Evolutionary conservation across 371 early-diverging fungal genomes (phyloP).

Genomic region (Blastocladiella emersonii): DNA sequence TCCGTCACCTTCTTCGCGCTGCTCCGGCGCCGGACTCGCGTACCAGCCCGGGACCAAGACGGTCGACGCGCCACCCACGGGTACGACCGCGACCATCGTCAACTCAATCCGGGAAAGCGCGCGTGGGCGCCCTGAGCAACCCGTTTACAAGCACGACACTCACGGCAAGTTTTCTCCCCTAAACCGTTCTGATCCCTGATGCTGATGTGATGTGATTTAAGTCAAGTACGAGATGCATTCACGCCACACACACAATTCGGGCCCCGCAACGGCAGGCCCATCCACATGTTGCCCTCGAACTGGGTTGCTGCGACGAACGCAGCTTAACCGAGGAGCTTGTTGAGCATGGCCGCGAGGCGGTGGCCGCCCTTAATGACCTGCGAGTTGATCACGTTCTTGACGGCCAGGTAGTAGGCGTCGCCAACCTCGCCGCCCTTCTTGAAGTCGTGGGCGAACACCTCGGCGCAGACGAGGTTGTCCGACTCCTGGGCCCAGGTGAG

Average conservation of each 20-base stretch:
- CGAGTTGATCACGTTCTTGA: not conserved
- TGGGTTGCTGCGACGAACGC: too few species aligned
- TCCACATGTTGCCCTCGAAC: too few species aligned
- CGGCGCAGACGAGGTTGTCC: not conserved
- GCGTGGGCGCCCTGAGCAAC: too few species aligned
- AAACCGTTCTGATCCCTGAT: too few species aligned
- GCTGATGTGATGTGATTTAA: too few species aligned
- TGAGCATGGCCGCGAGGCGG: not conserved
- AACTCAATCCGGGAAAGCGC: too few species aligned
- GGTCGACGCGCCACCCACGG: not conserved
- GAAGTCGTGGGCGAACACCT: slow-evolving; percentile 7
- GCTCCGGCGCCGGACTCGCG: not conserved
- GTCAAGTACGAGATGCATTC: too few species aligned
- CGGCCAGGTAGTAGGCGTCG: not conserved
- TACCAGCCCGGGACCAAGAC: not conserved
- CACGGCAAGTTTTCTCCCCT: too few species aligned
- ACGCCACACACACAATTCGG: too few species aligned
- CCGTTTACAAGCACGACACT: too few species aligned
- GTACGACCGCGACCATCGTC: too few species aligned
- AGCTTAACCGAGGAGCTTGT: not conserved
- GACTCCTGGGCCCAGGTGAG: not conserved
- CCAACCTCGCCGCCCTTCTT: not conserved
- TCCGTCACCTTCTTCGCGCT: not conserved
- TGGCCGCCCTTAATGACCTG: not conserved
- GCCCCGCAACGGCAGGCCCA: too few species aligned